These are phyloP conservation scores for Orychophragmus violaceus DNA, from an alignment of 345 rosid species.

Conservation along the genomic window DNA sequence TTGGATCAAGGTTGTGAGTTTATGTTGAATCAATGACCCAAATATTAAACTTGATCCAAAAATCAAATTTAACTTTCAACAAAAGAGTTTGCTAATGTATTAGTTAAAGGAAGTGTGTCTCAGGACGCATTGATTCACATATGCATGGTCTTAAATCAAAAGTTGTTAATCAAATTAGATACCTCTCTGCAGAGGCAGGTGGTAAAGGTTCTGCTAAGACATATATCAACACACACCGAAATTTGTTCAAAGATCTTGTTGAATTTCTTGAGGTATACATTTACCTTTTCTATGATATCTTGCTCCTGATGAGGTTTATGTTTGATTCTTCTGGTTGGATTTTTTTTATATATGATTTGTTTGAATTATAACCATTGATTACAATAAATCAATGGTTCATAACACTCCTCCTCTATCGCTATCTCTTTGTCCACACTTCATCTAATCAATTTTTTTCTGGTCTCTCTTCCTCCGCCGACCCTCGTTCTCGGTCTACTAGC, in stretches of 20 bases:
- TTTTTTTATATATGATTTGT: neutral
- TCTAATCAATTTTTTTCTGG: too few relatives aligned
- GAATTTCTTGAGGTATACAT: too few relatives aligned
- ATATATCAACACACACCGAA: constrained; percentile 78
- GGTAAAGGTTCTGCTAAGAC: constrained; percentile 92
- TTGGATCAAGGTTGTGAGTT: too few relatives aligned
- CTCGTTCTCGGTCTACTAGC: too few relatives aligned
- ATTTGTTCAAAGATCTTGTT: constrained; percentile 67
- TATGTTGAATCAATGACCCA: too few relatives aligned
- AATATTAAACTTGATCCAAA: too few relatives aligned
- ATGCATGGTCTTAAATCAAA: constrained; percentile 62
- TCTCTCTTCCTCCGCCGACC: too few relatives aligned
- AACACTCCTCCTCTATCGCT: too few relatives aligned
- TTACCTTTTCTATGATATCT: neutral
- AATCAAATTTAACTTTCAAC: too few relatives aligned
- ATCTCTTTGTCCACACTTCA: too few relatives aligned
- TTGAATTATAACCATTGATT: too few relatives aligned
- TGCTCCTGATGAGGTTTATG: neutral
- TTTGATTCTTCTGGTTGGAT: neutral
- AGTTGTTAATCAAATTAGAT: constrained; percentile 58
- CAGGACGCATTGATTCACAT: constrained; percentile 39
- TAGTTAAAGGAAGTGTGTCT: constrained; percentile 42
- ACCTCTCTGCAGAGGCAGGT: constrained; percentile 78
- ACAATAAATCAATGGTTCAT: too few relatives aligned
- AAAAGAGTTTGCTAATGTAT: constrained; percentile 35